These are phyloP conservation scores for Mallotus repandus DNA, from an alignment of 441 rosid species.

Conservation along the genomic window DNA sequence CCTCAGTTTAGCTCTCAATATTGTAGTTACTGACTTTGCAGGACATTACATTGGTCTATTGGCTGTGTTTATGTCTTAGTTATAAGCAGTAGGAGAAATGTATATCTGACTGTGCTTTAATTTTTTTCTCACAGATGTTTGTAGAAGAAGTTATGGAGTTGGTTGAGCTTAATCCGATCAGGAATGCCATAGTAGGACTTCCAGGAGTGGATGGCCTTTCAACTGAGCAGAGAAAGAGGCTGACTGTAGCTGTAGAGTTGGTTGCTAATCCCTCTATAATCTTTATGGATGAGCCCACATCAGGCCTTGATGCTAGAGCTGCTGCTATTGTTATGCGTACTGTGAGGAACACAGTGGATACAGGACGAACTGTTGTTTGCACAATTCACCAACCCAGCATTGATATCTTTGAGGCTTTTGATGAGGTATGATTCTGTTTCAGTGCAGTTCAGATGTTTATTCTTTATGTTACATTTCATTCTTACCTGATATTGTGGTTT, in stretches of 20 bases:
- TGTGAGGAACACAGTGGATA: conserved; percentile 81
- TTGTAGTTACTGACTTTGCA: too few species aligned
- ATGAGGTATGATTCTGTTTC: conserved; percentile 50
- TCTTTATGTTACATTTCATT: not conserved
- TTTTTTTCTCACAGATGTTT: conserved; percentile 45
- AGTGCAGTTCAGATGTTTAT: not conserved
- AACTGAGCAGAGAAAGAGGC: conserved; percentile 72
- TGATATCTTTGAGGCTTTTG: conserved; percentile 88
- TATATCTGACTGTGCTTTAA: not conserved
- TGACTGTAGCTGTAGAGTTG: conserved; percentile 78
- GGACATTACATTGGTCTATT: not conserved
- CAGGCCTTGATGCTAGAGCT: conserved; percentile 89
- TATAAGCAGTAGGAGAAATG: not conserved
- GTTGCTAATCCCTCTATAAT: conserved; percentile 86
- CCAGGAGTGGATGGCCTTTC: conserved; percentile 75
- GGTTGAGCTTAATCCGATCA: conserved; percentile 60
- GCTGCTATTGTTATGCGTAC: conserved; percentile 92
- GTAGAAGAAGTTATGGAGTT: conserved; percentile 74
- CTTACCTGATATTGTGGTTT: not conserved
- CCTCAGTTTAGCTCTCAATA: too few species aligned
- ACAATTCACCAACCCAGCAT: conserved; percentile 91
- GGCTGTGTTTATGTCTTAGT: not conserved
- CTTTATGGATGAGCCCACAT: conserved; percentile 91
- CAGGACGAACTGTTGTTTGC: conserved; percentile 86
- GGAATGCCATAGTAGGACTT: conserved; percentile 64